Conservation (phyloP, 495 filamentous ascomycete genomes). For the Hyaloscypha bicolor region DNA sequence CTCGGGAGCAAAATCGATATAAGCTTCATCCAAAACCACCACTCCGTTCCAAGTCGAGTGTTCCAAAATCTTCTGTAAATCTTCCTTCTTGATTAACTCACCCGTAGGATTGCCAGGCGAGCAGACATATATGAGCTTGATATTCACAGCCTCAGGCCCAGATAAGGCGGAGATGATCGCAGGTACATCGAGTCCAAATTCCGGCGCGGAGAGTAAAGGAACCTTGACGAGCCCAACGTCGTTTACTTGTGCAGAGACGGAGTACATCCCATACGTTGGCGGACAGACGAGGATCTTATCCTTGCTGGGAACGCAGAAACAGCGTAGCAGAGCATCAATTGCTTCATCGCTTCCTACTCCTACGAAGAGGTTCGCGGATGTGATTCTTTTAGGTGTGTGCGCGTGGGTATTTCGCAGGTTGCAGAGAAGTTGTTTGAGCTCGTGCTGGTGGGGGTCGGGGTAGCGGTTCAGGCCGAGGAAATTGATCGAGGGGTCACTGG, state of each 20-base stretch:
- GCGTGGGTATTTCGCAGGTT: conserved; percentile 81
- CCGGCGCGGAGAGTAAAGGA: conserved; percentile 61
- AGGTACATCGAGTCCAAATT: conserved; percentile 70
- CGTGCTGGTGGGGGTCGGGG: conserved; percentile 90
- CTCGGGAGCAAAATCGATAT: conserved; percentile 88
- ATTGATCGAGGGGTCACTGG: conserved; percentile 45
- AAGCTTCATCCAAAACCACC: conserved; percentile 92
- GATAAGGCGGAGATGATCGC: conserved; percentile 66
- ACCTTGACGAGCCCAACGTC: conserved; percentile 85
- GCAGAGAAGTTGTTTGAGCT: conserved; percentile 86
- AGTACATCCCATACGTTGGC: conserved; percentile 98
- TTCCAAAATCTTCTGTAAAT: conserved; percentile 71
- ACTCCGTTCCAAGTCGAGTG: conserved; percentile 96
- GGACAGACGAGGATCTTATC: conserved; percentile 94
- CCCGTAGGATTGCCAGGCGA: conserved; percentile 95
- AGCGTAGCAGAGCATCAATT: conserved; percentile 89
- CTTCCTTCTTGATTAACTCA: conserved; percentile 72
- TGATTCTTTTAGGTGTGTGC: conserved; percentile 74
- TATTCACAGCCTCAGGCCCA: conserved; percentile 51
- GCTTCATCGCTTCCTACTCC: conserved; percentile 96
- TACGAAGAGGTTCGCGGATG: conserved; percentile 84
- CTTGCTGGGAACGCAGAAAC: conserved; percentile 83
- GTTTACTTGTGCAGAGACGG: conserved; percentile 90
- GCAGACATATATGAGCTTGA: conserved; percentile 91
- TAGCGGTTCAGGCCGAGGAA: conserved; percentile 86